Evolutionary conservation across 2,329 filamentous ascomycete genomes (phyloP).

Genomic region (Aaosphaeria arxii): DNA sequence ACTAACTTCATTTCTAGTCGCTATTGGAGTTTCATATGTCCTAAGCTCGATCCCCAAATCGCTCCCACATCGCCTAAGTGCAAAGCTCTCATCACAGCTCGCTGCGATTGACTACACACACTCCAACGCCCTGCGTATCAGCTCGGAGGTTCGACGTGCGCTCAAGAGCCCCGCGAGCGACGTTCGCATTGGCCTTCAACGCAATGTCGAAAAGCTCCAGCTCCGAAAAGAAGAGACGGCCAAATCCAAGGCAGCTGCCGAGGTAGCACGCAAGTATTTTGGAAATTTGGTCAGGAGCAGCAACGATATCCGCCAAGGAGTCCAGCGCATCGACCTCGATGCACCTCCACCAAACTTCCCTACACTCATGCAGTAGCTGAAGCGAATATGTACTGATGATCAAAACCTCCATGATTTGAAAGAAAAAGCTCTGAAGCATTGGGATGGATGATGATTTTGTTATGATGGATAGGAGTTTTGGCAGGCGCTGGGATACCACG

Average conservation of each 20-base stretch:
- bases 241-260: conserved; percentile 78
- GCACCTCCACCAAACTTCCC: conserved; percentile 45
- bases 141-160: conserved; percentile 81
- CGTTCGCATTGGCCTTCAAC: conserved; percentile 77
- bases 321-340: conserved; percentile 53
- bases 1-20: conserved; percentile 47
- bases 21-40: conserved; percentile 75
- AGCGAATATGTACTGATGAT: too few species aligned
- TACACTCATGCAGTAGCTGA: conserved; percentile 9
- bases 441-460: conserved; percentile 6
- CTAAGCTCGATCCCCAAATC: conserved; percentile 85
- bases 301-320: conserved; percentile 46
- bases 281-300: conserved; percentile 71
- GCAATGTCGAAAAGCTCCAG: conserved; percentile 77
- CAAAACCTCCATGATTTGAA: too few species aligned
- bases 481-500: conserved; percentile 1
- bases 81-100: conserved; percentile 80
- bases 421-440: too few species aligned
- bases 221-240: conserved; percentile 78
- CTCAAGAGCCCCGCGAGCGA: conserved; percentile 84
- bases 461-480: conserved; percentile 11
- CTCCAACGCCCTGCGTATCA: conserved; percentile 79
- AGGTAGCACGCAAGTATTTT: conserved; percentile 88
- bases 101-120: conserved; percentile 88
- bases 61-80: conserved; percentile 78